A percentile compares a stretch with the other conserved stretches of the same genome.
phyloP scores from a whole-genome alignment of 169 alveolate genomes.

The Cystoisospora suis region DNA sequence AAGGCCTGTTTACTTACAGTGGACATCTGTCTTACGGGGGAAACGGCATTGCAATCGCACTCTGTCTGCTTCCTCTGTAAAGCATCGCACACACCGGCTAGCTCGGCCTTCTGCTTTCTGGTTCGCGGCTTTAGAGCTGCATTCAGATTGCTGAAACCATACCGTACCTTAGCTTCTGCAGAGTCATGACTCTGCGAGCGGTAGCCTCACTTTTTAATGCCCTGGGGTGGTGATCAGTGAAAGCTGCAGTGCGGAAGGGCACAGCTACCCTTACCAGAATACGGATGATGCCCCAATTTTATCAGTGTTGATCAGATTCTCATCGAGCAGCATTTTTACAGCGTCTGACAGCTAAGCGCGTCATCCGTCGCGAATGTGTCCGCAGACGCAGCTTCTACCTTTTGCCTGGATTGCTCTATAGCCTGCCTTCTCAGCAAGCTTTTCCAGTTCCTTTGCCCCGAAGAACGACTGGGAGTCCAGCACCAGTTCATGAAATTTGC shows the following conservation, averaged over 20 bases:
- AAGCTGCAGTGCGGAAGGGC: not conserved
- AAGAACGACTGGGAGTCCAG: conserved; percentile 47
- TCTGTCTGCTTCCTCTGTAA: not conserved
- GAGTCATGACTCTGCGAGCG: conserved; percentile 24
- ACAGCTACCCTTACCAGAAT: conserved; percentile 22
- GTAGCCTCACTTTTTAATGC: conserved; percentile 47
- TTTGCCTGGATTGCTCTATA: conserved; percentile 56
- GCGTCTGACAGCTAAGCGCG: conserved; percentile 22
- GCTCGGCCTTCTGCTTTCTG: conserved; percentile 41
- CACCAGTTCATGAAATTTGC: conserved; percentile 29
- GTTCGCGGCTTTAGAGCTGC: not conserved
- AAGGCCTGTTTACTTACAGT: not conserved
- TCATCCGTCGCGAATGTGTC: no score
- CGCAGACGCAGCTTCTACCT: not conserved
- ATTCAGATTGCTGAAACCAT: not conserved
- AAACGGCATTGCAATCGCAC: not conserved
- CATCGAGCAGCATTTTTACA: conserved; percentile 56
- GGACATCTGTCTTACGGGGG: not conserved
- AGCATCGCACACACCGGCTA: not conserved
- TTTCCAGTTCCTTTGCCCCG: conserved; percentile 61
- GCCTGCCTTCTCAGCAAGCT: conserved; percentile 60
- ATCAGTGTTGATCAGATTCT: conserved; percentile 47
- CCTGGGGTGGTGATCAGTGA: not conserved
- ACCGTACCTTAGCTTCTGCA: conserved; percentile 29
- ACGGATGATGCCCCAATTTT: conserved; percentile 52